These are phyloP conservation scores for Tricholoma matsutake DNA, from an alignment of 768 basidiomycete species.

Conservation along the genomic window DNA sequence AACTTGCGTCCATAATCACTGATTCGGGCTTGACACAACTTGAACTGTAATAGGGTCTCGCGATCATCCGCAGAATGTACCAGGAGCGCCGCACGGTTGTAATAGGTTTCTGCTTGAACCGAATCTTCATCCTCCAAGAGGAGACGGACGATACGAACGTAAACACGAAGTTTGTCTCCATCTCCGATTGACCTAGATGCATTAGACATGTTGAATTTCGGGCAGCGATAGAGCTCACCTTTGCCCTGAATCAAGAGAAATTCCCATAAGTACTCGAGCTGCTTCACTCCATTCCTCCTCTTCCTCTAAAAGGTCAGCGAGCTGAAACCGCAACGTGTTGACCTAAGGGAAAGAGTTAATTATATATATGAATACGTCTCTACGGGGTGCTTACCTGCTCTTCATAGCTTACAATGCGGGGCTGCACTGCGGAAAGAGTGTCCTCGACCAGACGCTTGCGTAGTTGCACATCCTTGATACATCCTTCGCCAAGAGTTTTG, in stretches of 20 bases:
- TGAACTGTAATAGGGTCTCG: slow-evolving; percentile 80
- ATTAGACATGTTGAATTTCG: slow-evolving; percentile 6
- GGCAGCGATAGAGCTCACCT: slow-evolving; percentile 48
- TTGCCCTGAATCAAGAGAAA: slow-evolving; percentile 86
- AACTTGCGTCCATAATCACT: slow-evolving; percentile 92
- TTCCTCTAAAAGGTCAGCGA: slow-evolving; percentile 84
- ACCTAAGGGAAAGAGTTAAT: slow-evolving; percentile 44
- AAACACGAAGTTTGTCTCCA: slow-evolving; percentile 84
- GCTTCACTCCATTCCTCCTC: slow-evolving; percentile 96
- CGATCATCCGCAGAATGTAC: slow-evolving; percentile 78
- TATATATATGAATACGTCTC: neutral
- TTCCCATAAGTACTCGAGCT: slow-evolving; percentile 87
- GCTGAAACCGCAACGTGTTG: slow-evolving; percentile 77
- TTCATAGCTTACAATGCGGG: slow-evolving; percentile 87
- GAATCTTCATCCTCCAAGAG: slow-evolving; percentile 96
- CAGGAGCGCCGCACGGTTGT: slow-evolving; percentile 91
- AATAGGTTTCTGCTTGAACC: slow-evolving; percentile 96
- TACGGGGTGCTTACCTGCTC: slow-evolving; percentile 70
- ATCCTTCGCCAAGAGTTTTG: slow-evolving; percentile 56
- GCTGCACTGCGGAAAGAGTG: slow-evolving; percentile 66
- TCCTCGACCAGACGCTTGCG: slow-evolving; percentile 75
- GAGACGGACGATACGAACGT: slow-evolving; percentile 91
- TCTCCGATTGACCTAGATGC: slow-evolving; percentile 61
- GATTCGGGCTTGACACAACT: slow-evolving; percentile 92
- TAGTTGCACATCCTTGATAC: slow-evolving; percentile 49